Conservation (phyloP, 768 basidiomycete species). For the Cyclocybe cylindracea region DNA sequence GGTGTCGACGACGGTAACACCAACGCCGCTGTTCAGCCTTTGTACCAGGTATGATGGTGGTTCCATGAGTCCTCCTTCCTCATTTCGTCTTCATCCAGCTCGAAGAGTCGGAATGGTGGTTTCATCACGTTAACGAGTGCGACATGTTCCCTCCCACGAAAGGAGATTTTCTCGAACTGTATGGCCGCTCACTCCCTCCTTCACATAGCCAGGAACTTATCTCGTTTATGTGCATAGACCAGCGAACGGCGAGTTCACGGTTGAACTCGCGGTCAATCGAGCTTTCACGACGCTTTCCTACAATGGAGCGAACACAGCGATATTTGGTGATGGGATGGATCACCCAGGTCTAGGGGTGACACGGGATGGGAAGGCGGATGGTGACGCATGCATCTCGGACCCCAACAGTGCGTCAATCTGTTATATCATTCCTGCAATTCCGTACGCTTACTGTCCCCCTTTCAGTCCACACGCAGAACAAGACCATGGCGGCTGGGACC, state of each 20-base stretch:
- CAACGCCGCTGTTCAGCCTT: constrained; percentile 30
- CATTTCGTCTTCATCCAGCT: constrained; percentile 20
- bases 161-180: constrained; percentile 46
- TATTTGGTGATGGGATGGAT: constrained; percentile 35
- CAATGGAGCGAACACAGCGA: constrained; percentile 22
- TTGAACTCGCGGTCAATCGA: constrained; percentile 42
- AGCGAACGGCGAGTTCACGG: constrained; percentile 40
- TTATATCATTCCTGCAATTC: neutral
- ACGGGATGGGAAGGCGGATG: constrained; percentile 22
- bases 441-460: neutral
- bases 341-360: constrained; percentile 30
- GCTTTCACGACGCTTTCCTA: constrained; percentile 42
- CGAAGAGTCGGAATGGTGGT: constrained; percentile 40
- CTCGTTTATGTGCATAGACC: constrained; percentile 27
- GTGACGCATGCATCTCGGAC: constrained; percentile 31
- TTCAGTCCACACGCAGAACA: constrained; percentile 46
- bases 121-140: constrained; percentile 45
- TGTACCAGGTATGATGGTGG: constrained; percentile 27
- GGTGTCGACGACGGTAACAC: constrained; percentile 31
- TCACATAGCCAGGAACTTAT: neutral
- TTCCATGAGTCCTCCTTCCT: neutral
- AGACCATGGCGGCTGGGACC: constrained; percentile 47
- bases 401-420: constrained; percentile 33
- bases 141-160: constrained; percentile 45
- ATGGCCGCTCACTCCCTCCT: constrained; percentile 8